Conservation (phyloP, 441 rosid species). For the Adansonia rubrostipa region DNA sequence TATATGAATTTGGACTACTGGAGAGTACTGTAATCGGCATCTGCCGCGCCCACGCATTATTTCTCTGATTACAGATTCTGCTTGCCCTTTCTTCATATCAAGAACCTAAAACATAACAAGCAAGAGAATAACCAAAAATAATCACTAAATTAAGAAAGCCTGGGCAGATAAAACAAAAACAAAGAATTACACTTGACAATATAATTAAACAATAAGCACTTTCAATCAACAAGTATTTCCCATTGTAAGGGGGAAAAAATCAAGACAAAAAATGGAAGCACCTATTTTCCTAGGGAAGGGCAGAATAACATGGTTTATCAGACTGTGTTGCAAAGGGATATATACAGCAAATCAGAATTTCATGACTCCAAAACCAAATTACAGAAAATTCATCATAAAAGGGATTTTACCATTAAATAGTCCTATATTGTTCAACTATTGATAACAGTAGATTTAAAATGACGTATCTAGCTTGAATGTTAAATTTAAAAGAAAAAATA, state of each 20-base stretch:
- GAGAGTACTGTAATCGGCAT: constrained; percentile 48
- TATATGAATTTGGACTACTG: constrained; percentile 55
- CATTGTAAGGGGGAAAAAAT: not conserved
- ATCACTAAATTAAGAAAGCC: constrained; percentile 4
- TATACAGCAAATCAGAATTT: constrained; percentile 1
- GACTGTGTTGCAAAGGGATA: not conserved
- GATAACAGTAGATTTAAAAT: not conserved
- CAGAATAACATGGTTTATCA: not conserved
- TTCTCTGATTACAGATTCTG: constrained; percentile 66
- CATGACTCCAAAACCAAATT: not conserved
- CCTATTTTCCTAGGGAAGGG: not conserved
- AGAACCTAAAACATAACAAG: constrained; percentile 50
- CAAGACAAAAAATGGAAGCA: not conserved
- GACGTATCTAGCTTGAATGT: not conserved
- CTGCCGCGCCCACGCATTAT: constrained; percentile 52
- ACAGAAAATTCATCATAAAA: constrained; percentile 1
- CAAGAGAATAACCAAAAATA: constrained; percentile 23
- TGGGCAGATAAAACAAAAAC: not conserved
- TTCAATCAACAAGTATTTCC: not conserved
- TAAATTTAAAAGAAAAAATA: not conserved
- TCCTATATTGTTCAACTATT: not conserved
- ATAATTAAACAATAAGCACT: constrained; percentile 4
- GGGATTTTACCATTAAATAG: not conserved
- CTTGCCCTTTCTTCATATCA: constrained; percentile 70
- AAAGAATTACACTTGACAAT: not conserved